A percentile compares a stretch with the other conserved stretches of the same genome.
phyloP scores from a whole-genome alignment of 1,284 basidiomycete genomes.

The Hortiboletus rubellus region DNA sequence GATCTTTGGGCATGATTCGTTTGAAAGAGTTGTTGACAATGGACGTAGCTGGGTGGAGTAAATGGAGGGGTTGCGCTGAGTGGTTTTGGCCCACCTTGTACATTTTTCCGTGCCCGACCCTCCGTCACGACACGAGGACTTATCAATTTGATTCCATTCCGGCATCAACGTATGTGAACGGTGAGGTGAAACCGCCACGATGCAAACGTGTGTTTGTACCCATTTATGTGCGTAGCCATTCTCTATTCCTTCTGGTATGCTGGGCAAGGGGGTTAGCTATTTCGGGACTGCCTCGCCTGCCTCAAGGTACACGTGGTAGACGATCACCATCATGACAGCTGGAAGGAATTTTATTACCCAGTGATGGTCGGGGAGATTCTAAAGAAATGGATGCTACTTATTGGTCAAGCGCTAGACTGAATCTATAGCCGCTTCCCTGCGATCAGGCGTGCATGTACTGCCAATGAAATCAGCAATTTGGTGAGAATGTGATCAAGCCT shows the following conservation, averaged over 20 bases:
- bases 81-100: not conserved
- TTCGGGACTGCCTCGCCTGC: no score
- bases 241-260: not conserved
- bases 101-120: not conserved
- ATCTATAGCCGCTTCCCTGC: not conserved
- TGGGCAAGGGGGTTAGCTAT: not conserved
- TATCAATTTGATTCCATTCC: not conserved
- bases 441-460: not conserved
- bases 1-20: not conserved
- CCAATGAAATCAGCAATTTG: not conserved
- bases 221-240: not conserved
- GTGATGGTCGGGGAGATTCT: not conserved
- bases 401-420: not conserved
- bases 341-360: not conserved
- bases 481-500: not conserved
- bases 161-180: not conserved
- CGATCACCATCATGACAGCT: not conserved
- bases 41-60: not conserved
- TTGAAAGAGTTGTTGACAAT: not conserved
- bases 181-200: not conserved
- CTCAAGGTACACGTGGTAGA: not conserved
- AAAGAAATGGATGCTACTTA: not conserved
- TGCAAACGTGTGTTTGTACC: not conserved
- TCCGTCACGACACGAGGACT: not conserved
- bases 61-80: no score